Evolutionary conservation across 805 yeast genomes (phyloP), one percentile per base, ranked within the genome.

Genomic region (Candida ovalis): DNA sequence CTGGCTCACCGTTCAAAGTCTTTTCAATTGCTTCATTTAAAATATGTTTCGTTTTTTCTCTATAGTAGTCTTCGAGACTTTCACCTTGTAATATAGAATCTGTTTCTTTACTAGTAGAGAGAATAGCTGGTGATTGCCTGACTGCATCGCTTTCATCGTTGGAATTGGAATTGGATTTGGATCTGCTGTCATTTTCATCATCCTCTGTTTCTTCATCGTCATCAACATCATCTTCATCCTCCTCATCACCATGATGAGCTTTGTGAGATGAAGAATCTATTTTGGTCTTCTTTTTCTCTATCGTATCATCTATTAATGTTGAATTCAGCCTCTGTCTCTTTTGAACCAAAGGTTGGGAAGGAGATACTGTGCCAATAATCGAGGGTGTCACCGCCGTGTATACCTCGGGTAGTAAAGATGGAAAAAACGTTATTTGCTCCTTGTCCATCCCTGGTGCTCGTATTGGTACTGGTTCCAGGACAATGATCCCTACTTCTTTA

Each of bases 11-110:
- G 4, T 15, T 30, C 30, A 54, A 15, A 23, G 44, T 52, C 50
- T 44, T 52, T 18, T 52, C 50, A 15, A 52, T 46, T 2, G 56
- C 44, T 18, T 23, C 30, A 42, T 48, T 39, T 17, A 54, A 27
- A 17, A 37, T 21, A 1, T 6, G 7, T 21, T 28, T 40, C 6
- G 38, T 43, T 21, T 38, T 38, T 10, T 38, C 43, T 13, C 32
- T 33, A 18, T 44, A 44, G 7, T n/a, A 18, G 9, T 40, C 35
- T 18, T 27, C 43, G 6, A 28, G 22, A 35, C 6, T 30, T 17
- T 30, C 15, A 17, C 17, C 15, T 12, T 12, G 7, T 15, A 30
- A 30, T 15, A 12, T 17, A 10, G 15, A 4, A 12, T 13, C n/a
- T 30, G 15, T 30, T 25, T 7, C 28, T 7, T 25, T 10, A 25